phyloP scores from a whole-genome alignment of 1,139 yeast genomes.

The Scheffersomyces illinoinensis region DNA sequence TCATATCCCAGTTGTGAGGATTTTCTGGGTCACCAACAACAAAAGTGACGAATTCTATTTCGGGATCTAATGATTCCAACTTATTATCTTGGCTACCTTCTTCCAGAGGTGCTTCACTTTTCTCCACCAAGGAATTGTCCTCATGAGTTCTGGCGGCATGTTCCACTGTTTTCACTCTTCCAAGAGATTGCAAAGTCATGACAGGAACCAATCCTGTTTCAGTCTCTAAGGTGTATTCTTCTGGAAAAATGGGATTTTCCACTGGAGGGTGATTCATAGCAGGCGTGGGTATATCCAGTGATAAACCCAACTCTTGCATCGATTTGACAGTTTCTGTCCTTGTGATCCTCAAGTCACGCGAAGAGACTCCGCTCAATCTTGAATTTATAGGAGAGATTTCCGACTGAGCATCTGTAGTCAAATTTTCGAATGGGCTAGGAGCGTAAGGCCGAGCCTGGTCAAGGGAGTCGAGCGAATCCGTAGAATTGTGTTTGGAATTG shows the following conservation, averaged over 20 bases:
- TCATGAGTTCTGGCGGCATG: background rate
- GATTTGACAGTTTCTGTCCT: constrained; percentile 73
- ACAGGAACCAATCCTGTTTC: constrained; percentile 84
- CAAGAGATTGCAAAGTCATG: constrained; percentile 64
- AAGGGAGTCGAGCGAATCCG: background rate
- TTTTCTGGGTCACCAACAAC: constrained; percentile 75
- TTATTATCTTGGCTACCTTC: constrained; percentile 4
- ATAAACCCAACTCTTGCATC: constrained; percentile 61
- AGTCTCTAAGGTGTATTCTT: constrained; percentile 86
- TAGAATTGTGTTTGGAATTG: background rate
- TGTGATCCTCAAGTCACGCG: constrained; percentile 12
- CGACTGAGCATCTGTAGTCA: constrained; percentile 44
- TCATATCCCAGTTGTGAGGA: constrained; percentile 78
- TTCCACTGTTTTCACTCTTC: constrained; percentile 49
- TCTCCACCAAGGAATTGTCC: constrained; percentile 5
- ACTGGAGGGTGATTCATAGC: constrained; percentile 66
- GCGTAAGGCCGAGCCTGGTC: background rate
- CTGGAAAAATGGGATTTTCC: constrained; percentile 77
- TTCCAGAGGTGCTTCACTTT: constrained; percentile 13
- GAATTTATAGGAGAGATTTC: constrained; percentile 25
- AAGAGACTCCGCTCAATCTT: background rate
- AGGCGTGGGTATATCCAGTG: constrained; percentile 50
- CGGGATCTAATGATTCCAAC: constrained; percentile 50
- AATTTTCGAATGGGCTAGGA: background rate
- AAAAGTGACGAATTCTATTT: constrained; percentile 81